Evolutionary conservation across 805 yeast genomes (phyloP), one percentile per base, ranked within the genome.

Genomic region (Schwanniomyces occidentalis): DNA sequence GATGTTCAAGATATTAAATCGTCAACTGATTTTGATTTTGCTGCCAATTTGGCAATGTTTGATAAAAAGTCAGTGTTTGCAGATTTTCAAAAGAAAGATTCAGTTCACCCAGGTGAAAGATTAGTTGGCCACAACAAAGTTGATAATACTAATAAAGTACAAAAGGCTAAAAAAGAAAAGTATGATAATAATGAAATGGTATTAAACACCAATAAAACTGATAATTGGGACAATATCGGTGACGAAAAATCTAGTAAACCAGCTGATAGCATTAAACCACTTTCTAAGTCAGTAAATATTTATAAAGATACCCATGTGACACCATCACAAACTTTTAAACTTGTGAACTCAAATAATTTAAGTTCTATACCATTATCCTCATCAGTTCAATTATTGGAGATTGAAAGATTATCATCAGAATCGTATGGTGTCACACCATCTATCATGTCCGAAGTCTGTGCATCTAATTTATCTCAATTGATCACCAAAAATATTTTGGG

Each of bases 51-150:
- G 43, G 82, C 82, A 16, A 78, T 80, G 68, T 90, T 90, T 51
- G 93, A 90, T 57, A 90, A 90, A 57, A 66, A 71, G 39, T 70
- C 80, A 5, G 91, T 89, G 3, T 84, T 90, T 57, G 85, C 83
- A 31, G 88, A 87, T 52, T 73, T 90, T 50, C 78, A 78, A 32
- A 71, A 71, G 42, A 63, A 69, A 35, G 96, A 89, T 52, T 71
- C 67, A 13, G 69, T 78, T 12, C 76, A 72, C 24, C 81, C 82
- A 1, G 65, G 71, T 9, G 69, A 75, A 27, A 70, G 95, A 45
- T 68, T 87, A 29, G 95, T 85, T 5, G 80, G 88, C 3, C 85
- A 82, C 54, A 89, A 89, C 52, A 81, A 76, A 45, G 49, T 71
- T 12, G 65, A 56, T 2, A 27, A 23, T 21, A 5, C 19, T 17